Conservation (phyloP, 2,329 filamentous ascomycete genomes). For the Emergomyces africanus region DNA sequence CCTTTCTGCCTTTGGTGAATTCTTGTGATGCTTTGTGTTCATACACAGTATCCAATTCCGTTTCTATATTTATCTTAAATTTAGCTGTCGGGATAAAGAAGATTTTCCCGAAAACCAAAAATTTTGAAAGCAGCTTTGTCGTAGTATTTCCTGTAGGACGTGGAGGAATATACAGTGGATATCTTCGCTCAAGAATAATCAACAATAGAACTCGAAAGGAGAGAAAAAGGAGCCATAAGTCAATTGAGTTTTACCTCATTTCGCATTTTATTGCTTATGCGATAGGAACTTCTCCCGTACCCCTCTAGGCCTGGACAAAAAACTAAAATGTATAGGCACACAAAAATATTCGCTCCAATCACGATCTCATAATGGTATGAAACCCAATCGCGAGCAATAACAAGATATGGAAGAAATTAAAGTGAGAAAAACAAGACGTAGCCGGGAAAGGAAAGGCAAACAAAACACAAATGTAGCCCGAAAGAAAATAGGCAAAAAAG, state of each 20-base stretch:
- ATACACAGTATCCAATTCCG: neutral
- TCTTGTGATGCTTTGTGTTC: neutral
- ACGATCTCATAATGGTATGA: neutral
- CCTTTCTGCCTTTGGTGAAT: neutral
- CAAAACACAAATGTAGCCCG: neutral
- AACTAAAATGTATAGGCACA: neutral
- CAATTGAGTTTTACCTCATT: neutral
- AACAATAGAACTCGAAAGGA: neutral
- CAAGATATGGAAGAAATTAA: neutral
- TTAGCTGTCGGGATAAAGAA: no score
- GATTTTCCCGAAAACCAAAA: no score
- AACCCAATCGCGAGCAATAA: neutral
- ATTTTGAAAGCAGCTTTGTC: neutral
- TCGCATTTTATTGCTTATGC: neutral
- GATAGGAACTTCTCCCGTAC: neutral
- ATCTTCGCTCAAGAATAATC: neutral
- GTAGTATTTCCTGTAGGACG: neutral
- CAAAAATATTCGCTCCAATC: neutral
- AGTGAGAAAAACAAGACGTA: neutral
- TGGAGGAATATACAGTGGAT: neutral
- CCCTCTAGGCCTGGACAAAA: neutral
- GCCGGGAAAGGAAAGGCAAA: no score
- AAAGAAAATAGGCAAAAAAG: neutral
- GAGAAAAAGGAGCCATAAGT: neutral
- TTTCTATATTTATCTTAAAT: no score